Conservation (phyloP, 2,329 filamentous ascomycete genomes). For the Chrysoporthe deuterocubensis region DNA sequence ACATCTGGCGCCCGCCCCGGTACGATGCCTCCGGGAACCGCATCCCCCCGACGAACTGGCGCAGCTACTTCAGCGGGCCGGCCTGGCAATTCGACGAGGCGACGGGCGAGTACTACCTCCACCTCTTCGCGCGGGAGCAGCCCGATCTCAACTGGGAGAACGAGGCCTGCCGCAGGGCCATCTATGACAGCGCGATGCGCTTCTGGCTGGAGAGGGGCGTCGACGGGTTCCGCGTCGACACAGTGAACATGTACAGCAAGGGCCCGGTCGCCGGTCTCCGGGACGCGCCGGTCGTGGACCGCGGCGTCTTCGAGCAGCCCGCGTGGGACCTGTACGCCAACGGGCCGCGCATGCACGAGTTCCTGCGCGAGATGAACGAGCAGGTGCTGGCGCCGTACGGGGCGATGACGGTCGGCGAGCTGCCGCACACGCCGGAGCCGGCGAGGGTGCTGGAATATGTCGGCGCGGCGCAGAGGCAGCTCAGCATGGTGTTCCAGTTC, state of each 20-base stretch:
- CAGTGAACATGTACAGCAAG: conserved; percentile 72
- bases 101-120: conserved; percentile 77
- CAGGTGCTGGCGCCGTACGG: conserved; percentile 62
- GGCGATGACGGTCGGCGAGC: conserved; percentile 73
- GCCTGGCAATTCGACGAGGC: conserved; percentile 73
- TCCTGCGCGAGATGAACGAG: conserved; percentile 66
- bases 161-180: conserved; percentile 65
- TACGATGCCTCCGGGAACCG: conserved; percentile 61
- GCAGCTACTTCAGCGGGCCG: conserved; percentile 61
- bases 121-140: conserved; percentile 75
- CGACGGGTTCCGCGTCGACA: conserved; percentile 75
- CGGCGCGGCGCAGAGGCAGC: conserved; percentile 58
- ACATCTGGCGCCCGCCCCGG: conserved; percentile 52
- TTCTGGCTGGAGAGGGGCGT: conserved; percentile 81
- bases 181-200: conserved; percentile 72
- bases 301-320: conserved; percentile 53
- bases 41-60: conserved; percentile 78
- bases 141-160: conserved; percentile 90
- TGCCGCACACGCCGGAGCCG: conserved; percentile 64
- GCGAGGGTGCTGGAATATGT: conserved; percentile 63
- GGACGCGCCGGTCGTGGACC: conserved; percentile 60
- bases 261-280: conserved; percentile 52
- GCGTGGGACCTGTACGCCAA: conserved; percentile 65
- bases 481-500: conserved; percentile 74
- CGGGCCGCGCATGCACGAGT: conserved; percentile 71